Base-by-base conservation (phyloP, 139 green algal genomes). In the Chlamydomonas incerta region DNA sequence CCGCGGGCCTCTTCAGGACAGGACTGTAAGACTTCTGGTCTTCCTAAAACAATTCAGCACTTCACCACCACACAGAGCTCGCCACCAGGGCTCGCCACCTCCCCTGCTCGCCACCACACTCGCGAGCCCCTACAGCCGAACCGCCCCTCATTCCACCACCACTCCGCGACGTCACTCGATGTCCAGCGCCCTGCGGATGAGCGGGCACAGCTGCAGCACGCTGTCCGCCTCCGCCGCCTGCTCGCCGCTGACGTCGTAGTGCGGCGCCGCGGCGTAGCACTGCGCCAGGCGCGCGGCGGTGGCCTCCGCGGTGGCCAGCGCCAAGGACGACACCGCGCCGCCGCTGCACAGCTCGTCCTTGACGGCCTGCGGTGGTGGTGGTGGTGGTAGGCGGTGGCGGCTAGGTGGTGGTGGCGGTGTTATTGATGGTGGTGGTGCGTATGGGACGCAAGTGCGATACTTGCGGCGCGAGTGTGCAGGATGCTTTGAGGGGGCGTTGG, bases 281-380 rank as follows among this genome's bases (percentile, higher is more conserved):
- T 37, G 35, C 18, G 29, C 75, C 75, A 83, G 75, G 28, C 28
- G 75, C 58, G 37, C 26, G 5, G 60, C 76, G 37, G 29, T 63
- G 17, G 37, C 37, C 58, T 83, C 76, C 2, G 76, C 76, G 2
- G 21, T n/a, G 3, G 76, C 63, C 37, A 83, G 76, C 37, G 76
- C 76, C 15, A 35, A 41, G 1, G 37, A 31, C 28, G 74, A 58
- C 34, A 72, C 34, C 11, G 18, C 31, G 28, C 76, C 76, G 76
- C 62, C 58, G n/a, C 62, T 73, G 76, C 76, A 83, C 35, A 73
- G 26, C 62, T 83, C 76, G 29, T 83, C 76, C 62, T 73, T 72
- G 76, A 83, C 76, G 1, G 70, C 76, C 76, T 83, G n/a, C 9
- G n/a, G 63, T 26, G 35, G 26, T 8, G 47, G 20, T n/a, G 35